A percentile compares a stretch with the other conserved stretches of the same genome.
These are phyloP conservation scores for Umbelopsis sp. DNA, from an alignment of 371 early-diverging fungal genomes.

Conservation along the genomic window DNA sequence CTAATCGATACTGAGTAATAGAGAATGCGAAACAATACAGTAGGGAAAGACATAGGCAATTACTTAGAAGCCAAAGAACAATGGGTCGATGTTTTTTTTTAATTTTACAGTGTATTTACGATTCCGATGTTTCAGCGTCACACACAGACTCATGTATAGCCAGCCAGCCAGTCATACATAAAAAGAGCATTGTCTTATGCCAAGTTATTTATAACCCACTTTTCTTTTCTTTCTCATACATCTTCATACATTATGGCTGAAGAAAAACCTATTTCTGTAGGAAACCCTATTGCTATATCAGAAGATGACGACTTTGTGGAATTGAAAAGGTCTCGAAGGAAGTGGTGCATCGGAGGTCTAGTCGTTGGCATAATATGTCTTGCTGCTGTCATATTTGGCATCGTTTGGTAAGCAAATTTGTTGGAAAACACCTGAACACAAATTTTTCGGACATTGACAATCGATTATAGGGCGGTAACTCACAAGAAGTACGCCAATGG, in stretches of 20 bases:
- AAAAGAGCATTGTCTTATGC: background rate
- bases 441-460: background rate
- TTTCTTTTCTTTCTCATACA: background rate
- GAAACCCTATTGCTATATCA: background rate
- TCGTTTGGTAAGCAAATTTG: background rate
- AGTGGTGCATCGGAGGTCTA: background rate
- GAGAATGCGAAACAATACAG: too few species aligned
- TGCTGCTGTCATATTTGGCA: background rate
- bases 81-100: too few species aligned
- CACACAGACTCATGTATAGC: background rate
- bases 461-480: background rate
- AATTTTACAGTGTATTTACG: background rate
- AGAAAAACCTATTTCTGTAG: background rate
- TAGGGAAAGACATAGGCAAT: background rate
- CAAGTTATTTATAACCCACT: background rate
- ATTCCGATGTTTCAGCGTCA: slow-evolving; percentile 1
- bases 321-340: background rate
- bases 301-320: background rate
- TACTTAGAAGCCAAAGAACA: background rate
- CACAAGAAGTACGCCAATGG: background rate
- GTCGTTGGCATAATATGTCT: background rate
- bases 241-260: background rate
- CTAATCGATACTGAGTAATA: too few species aligned
- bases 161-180: background rate
- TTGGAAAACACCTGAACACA: too few species aligned